phyloP scores from a whole-genome alignment of 495 filamentous ascomycete species.

The Aspergillus saccharolyticus region DNA sequence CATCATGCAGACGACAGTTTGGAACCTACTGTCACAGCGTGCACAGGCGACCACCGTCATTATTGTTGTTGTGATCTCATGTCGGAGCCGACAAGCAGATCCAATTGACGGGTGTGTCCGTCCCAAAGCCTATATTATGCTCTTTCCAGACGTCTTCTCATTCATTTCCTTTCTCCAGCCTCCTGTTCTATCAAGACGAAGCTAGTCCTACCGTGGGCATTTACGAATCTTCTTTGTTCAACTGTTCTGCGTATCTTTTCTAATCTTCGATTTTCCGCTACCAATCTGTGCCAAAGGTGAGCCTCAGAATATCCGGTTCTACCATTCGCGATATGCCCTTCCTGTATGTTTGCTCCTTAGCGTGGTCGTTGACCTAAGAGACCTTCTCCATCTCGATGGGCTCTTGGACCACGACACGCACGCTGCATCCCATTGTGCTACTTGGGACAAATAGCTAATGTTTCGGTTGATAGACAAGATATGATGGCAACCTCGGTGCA shows the following conservation, averaged over 20 bases:
- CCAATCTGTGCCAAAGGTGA: neutral
- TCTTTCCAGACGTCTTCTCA: neutral
- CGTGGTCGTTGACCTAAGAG: neutral
- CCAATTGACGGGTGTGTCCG: neutral
- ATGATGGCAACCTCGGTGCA: conserved; percentile 20
- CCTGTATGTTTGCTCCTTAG: neutral
- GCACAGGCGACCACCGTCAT: neutral
- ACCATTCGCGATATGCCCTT: neutral
- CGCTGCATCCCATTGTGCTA: neutral
- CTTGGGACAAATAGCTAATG: neutral
- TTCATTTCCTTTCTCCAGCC: neutral
- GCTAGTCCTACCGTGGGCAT: conserved; percentile 3
- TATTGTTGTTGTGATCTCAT: conserved; percentile 16
- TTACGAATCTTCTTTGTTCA: neutral
- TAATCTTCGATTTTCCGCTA: neutral
- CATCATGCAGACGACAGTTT: neutral
- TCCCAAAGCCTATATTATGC: neutral
- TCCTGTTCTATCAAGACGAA: neutral
- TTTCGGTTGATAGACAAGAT: neutral
- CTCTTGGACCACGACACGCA: neutral
- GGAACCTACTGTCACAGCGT: neutral
- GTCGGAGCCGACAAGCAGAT: neutral
- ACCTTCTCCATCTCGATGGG: neutral
- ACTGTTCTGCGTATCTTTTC: neutral
- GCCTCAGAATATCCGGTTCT: neutral